A percentile compares a stretch with the other conserved stretches of the same genome.
phyloP scores from a whole-genome alignment of 163 green algal species.

The Chlamydomonas reinhardtii region DNA sequence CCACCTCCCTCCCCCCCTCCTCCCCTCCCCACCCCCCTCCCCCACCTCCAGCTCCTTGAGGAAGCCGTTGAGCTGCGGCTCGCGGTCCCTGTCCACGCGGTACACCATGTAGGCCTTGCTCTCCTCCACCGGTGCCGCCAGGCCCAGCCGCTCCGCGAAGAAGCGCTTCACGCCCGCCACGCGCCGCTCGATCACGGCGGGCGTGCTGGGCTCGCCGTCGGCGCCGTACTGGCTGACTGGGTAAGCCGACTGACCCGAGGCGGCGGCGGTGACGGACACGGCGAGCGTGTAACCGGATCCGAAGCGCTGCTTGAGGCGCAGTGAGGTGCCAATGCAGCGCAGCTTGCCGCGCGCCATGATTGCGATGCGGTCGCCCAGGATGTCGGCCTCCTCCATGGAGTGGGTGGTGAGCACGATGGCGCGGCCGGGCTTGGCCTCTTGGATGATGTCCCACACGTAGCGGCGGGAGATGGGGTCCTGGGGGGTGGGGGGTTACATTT shows the following conservation, averaged over 20 bases:
- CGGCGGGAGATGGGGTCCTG: conserved; percentile 83
- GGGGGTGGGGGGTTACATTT: neutral
- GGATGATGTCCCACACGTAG: conserved; percentile 90
- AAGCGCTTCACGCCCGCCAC: conserved; percentile 51
- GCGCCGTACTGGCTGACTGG: neutral
- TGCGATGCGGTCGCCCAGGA: conserved; percentile 88
- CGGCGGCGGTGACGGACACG: conserved; percentile 26
- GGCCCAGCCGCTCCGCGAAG: conserved; percentile 59
- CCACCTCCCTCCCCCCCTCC: too few species aligned
- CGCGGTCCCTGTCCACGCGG: conserved; percentile 53
- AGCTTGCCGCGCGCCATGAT: conserved; percentile 93
- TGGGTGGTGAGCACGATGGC: conserved; percentile 95
- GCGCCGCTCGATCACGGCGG: conserved; percentile 39
- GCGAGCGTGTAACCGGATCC: conserved; percentile 86
- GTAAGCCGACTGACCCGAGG: conserved; percentile 8
- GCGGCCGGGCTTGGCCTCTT: conserved; percentile 78
- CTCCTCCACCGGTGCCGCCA: conserved; percentile 72
- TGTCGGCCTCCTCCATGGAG: conserved; percentile 95
- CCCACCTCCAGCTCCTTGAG: conserved; percentile 70
- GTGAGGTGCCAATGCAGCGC: conserved; percentile 74
- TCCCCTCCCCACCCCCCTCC: too few species aligned
- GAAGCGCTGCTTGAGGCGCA: conserved; percentile 90
- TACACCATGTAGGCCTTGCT: conserved; percentile 75
- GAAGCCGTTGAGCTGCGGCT: conserved; percentile 69
- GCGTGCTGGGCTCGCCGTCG: neutral